A percentile compares a stretch with the other conserved stretches of the same genome.
Evolutionary conservation across 345 rosid species (phyloP).

Genomic region (Turritis glabra): DNA sequence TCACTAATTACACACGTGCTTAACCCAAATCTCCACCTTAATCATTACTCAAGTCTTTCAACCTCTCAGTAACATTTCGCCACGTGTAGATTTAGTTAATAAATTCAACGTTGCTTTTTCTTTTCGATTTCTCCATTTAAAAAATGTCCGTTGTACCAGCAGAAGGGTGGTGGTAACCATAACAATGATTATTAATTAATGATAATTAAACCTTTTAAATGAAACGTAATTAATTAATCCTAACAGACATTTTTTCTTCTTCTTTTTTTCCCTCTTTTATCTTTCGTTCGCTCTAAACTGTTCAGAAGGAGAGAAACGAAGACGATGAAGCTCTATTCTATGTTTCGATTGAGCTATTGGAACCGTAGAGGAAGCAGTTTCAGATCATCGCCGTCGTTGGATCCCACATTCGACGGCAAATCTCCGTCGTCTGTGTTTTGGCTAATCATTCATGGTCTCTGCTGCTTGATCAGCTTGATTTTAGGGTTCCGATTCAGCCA

Average conservation of each 20-base stretch:
- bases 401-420: slow-evolving; percentile 64
- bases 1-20: slow-evolving; percentile 23
- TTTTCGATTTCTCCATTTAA: slow-evolving; percentile 1
- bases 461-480: slow-evolving; percentile 88
- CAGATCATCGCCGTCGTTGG: slow-evolving; percentile 51
- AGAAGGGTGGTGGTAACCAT: not conserved
- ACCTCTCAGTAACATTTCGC: slow-evolving; percentile 1
- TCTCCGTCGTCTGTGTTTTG: slow-evolving; percentile 79
- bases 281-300: slow-evolving; percentile 18
- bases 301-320: not conserved
- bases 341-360: slow-evolving; percentile 69
- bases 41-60: slow-evolving; percentile 15
- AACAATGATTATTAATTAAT: not conserved
- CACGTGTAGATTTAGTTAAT: slow-evolving; percentile 21
- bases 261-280: slow-evolving; percentile 24
- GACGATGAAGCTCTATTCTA: slow-evolving; percentile 85
- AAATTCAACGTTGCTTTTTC: slow-evolving; percentile 17
- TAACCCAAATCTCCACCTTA: slow-evolving; percentile 10
- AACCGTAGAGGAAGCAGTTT: slow-evolving; percentile 65
- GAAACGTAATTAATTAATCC: slow-evolving; percentile 20
- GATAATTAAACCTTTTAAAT: not conserved
- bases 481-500: slow-evolving; percentile 95
- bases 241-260: slow-evolving; percentile 21
- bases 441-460: slow-evolving; percentile 71
- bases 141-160: slow-evolving; percentile 39